These are phyloP conservation scores for Entamoeba moshkovskii DNA, from an alignment of 208 protist genomes.

Conservation along the genomic window DNA sequence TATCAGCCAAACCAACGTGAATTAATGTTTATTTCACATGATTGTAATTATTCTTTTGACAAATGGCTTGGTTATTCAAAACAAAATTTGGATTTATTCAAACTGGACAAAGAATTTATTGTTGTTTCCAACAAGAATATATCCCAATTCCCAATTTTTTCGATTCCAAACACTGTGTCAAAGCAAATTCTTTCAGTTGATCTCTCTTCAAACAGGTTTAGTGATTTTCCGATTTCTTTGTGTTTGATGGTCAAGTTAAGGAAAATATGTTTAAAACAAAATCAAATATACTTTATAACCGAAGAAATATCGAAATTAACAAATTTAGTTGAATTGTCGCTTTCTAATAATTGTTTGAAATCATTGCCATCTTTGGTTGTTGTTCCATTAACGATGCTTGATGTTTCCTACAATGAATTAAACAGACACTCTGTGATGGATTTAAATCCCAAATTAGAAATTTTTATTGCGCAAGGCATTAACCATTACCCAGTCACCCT, in stretches of 20 bases:
- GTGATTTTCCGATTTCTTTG: neutral
- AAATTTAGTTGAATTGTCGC: neutral
- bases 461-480: neutral
- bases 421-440: neutral
- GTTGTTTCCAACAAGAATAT: no score
- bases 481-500: neutral
- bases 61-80: no score
- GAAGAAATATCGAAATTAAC: neutral
- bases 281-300: neutral
- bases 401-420: neutral
- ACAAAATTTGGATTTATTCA: no score
- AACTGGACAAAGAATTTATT: no score
- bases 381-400: neutral
- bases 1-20: no score
- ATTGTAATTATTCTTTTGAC: no score
- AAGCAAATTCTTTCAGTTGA: no score
- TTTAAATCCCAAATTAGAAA: neutral
- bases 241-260: neutral
- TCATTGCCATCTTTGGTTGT: neutral
- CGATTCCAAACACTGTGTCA: neutral
- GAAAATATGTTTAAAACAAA: neutral
- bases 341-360: neutral
- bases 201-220: neutral
- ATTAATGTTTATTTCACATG: no score
- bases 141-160: neutral